Percentiles rank a stretch among this genome's conserved stretches.
Evolutionary conservation across 2,329 filamentous ascomycete species (phyloP).

Genomic region (Hymenoscyphus albidus): DNA sequence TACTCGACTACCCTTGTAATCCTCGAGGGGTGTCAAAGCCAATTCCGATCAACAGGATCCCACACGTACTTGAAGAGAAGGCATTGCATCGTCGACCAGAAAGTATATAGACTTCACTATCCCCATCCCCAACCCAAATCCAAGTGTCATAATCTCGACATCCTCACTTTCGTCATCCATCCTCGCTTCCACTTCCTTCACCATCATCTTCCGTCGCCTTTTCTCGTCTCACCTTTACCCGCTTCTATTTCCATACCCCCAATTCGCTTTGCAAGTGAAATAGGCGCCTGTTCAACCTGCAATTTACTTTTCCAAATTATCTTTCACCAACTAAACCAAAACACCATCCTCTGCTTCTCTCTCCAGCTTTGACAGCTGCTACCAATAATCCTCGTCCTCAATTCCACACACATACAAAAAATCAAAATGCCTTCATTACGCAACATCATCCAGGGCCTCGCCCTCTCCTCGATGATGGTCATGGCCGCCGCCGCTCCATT

Average conservation of each 20-base stretch:
- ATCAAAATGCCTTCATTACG: slow-evolving; percentile 29
- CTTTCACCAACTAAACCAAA: background rate
- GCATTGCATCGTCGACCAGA: slow-evolving; percentile 2
- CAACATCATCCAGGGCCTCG: slow-evolving; percentile 23
- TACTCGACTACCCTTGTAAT: background rate
- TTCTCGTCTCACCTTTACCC: background rate
- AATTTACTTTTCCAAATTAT: slow-evolving; percentile 2
- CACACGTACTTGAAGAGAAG: too few species aligned
- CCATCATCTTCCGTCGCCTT: background rate
- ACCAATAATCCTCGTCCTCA: background rate
- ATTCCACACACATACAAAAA: background rate
- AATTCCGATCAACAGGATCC: background rate
- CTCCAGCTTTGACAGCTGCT: background rate
- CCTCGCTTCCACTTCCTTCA: background rate
- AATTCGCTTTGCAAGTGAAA: background rate
- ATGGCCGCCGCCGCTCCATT: slow-evolving; percentile 22
- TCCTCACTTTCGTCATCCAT: background rate
- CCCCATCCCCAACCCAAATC: background rate
- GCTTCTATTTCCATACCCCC: slow-evolving; percentile 1
- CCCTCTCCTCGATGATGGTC: slow-evolving; percentile 22
- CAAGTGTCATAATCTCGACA: background rate
- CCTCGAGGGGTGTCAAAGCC: background rate
- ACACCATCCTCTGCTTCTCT: background rate
- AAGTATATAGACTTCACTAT: slow-evolving; percentile 7
- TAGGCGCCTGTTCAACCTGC: slow-evolving; percentile 2